Conservation (phyloP, 257 asterid species). For the Solanum chilense region DNA sequence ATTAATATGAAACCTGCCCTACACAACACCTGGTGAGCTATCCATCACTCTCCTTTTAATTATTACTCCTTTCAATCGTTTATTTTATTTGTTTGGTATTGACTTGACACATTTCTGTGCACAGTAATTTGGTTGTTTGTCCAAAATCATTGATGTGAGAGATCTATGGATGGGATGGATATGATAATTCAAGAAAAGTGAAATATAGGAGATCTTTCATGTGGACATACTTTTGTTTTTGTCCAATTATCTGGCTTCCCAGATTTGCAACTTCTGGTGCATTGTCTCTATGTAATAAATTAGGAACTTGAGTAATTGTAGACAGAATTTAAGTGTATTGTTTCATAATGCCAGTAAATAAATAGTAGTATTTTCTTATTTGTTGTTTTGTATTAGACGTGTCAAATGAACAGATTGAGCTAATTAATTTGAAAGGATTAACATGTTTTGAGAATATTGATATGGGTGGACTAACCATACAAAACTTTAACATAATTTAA, state of each 20-base stretch:
- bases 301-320: neutral
- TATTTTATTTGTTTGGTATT: too few species aligned
- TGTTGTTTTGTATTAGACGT: neutral
- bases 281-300: neutral
- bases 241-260: neutral
- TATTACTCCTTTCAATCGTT: neutral
- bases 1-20: constrained; percentile 21
- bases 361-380: neutral
- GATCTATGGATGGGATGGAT: neutral
- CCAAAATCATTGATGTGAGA: neutral
- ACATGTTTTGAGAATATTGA: neutral
- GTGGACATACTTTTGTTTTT: neutral
- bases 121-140: neutral
- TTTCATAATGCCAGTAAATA: neutral
- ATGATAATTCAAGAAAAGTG: neutral
- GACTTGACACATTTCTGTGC: neutral
- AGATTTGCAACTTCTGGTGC: neutral
- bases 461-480: neutral
- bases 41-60: constrained; percentile 24
- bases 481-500: too few species aligned
- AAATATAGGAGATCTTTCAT: neutral
- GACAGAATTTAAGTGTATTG: neutral
- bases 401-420: neutral
- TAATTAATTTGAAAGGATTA: too few species aligned
- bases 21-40: constrained; percentile 29